Base-by-base conservation (phyloP, 106 monocot genomes). In the Dioscorea zingiberensis region DNA sequence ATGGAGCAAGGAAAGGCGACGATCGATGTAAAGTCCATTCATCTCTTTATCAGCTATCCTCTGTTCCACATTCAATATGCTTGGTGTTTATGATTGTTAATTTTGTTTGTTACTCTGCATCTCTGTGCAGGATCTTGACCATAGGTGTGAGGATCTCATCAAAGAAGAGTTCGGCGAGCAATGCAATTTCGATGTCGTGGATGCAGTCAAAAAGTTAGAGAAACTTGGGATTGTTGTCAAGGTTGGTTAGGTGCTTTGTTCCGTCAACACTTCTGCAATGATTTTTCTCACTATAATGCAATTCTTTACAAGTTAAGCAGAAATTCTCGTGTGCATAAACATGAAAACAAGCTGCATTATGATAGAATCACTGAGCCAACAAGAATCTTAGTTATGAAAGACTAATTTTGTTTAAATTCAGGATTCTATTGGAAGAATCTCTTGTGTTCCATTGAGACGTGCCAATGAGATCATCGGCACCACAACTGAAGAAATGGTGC, bases 121-220 rank as follows among this genome's bases (percentile, higher is more conserved):
- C 8, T 18, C 56, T 54, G 27, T 65, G 29, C 28, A 97, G 97
- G 97, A 97, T 62, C 88, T 97, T 53, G 97, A 97, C 65, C 47
- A 66, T 13, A 65, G 72, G 13, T 88, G 97, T 58, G 97, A 97
- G 77, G 81, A 92, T 66, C 83, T 97, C 29, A 85, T 97, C 27
- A 78, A 74, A 80, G 88, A 97, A 61, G 85, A 97, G 59, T 97
- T 97, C 75, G 77, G 65, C 16, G 77, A 71, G 19, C 45, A 77
- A n/a, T 92, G 91, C 63, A 83, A 97, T 70, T 97, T 97, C 77
- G 97, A 97, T 55, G 91, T 92, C 14, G 60, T 72, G 25, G 97
- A 97, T 71, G 91, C 97, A 48, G 91, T 97, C 23, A 80, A 88
- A 62, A 95, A 95, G 56, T 59, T 95, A 60, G 95, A 91, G 73